These are phyloP conservation scores for Colletotrichum sp. DNA, from an alignment of 2,329 filamentous ascomycete species.

Conservation along the genomic window DNA sequence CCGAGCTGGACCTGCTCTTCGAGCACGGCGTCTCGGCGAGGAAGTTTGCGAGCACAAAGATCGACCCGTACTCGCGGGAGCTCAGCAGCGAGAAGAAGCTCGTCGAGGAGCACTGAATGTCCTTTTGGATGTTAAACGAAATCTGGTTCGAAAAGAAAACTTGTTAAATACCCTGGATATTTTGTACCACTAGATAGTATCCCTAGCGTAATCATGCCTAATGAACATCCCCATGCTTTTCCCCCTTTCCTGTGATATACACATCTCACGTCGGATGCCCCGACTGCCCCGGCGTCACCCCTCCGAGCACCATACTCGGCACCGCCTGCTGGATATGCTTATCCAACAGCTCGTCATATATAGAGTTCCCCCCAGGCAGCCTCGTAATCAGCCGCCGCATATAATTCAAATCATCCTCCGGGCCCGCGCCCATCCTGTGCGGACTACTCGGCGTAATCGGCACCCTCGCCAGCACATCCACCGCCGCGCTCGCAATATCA, in stretches of 20 bases:
- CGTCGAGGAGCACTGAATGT: not conserved
- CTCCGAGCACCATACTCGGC: conserved; percentile 25
- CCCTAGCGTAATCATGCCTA: conserved; percentile 7
- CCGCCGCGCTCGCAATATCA: conserved; percentile 48
- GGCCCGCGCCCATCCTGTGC: conserved; percentile 28
- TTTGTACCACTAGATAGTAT: not conserved
- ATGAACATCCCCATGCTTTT: not conserved
- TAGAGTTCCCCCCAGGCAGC: conserved; percentile 40
- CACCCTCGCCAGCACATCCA: conserved; percentile 48
- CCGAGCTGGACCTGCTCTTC: conserved; percentile 48
- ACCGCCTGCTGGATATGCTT: conserved; percentile 44
- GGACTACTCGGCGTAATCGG: conserved; percentile 34
- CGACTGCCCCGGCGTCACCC: not conserved
- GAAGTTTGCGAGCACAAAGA: conserved; percentile 42
- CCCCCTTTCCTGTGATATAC: not conserved
- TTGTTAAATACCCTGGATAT: not conserved
- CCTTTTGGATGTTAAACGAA: not conserved
- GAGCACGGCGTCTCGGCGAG: conserved; percentile 42
- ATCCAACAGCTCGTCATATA: conserved; percentile 42
- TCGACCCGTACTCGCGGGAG: conserved; percentile 38
- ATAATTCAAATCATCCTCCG: conserved; percentile 43
- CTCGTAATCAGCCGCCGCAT: conserved; percentile 40
- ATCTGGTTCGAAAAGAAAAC: not conserved
- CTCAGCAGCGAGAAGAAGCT: conserved; percentile 15
- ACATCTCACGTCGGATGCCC: not conserved